Evolutionary conservation across 345 rosid genomes (phyloP).

Genomic region (Euphorbia pulcherrima): DNA sequence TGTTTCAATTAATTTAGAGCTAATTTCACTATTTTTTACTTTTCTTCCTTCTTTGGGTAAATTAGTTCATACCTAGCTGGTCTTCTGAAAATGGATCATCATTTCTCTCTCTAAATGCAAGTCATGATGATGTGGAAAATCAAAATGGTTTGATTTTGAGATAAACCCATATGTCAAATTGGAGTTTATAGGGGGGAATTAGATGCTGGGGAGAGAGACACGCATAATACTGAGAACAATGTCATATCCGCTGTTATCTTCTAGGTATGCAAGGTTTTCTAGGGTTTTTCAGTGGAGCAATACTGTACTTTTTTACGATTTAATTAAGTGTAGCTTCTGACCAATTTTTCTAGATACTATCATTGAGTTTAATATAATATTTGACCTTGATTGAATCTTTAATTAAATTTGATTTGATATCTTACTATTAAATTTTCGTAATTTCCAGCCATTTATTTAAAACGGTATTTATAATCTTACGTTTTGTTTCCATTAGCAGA

Average conservation of each 20-base stretch:
- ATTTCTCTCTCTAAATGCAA: neutral
- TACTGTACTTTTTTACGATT: neutral
- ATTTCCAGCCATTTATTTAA: neutral
- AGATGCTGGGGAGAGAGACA: neutral
- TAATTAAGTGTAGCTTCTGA: neutral
- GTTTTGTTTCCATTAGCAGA: neutral
- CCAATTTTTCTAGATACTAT: neutral
- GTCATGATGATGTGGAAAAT: neutral
- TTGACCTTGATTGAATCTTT: neutral
- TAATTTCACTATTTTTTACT: neutral
- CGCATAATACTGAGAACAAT: neutral
- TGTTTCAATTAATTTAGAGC: no score
- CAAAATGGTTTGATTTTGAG: neutral
- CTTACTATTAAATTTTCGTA: neutral
- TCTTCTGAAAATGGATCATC: neutral
- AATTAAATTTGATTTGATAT: neutral
- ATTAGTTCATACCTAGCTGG: neutral
- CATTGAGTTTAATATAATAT: neutral
- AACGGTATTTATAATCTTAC: neutral
- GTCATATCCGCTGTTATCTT: neutral
- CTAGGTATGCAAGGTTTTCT: constrained; percentile 4
- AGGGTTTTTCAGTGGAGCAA: constrained; percentile 11
- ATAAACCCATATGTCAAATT: constrained; percentile 7
- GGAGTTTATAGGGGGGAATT: neutral
- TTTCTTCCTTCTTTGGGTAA: neutral